Base-by-base conservation (phyloP, 495 filamentous ascomycete species). In the Hypoxylon rickii region DNA sequence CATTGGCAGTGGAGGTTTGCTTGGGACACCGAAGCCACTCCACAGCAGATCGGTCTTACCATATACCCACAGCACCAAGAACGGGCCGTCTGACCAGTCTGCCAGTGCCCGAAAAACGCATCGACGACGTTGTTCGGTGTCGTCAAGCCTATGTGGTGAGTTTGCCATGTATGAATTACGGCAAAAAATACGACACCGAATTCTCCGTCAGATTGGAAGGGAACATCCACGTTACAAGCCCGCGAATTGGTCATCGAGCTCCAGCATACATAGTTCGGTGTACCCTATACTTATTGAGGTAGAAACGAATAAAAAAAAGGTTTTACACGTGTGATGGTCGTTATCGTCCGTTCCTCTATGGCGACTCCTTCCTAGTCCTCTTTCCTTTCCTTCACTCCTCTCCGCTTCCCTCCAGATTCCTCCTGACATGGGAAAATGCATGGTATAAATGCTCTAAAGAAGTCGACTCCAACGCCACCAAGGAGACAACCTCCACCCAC, bases 261-360 rank as follows among this genome's bases (percentile, higher is more conserved):
- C n/a, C n/a, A n/a, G n/a, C n/a, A n/a, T n/a, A n/a, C n/a, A n/a
- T n/a, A n/a, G n/a, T n/a, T n/a, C n/a, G n/a, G n/a, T n/a, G n/a
- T n/a, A n/a, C n/a, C n/a, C n/a, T n/a, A 29, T 29, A 4, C 24
- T 4, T 29, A 29, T 29, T 29, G 24, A 29, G 24, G 24, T 29
- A 4, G 4, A 10, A 29, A 29, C 24, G 24, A 4, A 11, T 50
- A 24, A 32, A 24, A 46, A 42, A 46, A 13, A 29, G 40, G 15
- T 41, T 24, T 22, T 58, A 51, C 24, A 29, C 10, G 24, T 51
- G n/a, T 50, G 37, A 45, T 51, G 37, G 21, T 55, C 58, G 31
- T 61, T 51, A 55, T 61, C 58, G 22, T 61, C 36, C 21, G 13
- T 36, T 43, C 37, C 17, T 58, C 22, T 61, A 38, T 46, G 52